These are phyloP conservation scores for Phytomonas sp. DNA, from an alignment of 208 protist species.

Conservation along the genomic window DNA sequence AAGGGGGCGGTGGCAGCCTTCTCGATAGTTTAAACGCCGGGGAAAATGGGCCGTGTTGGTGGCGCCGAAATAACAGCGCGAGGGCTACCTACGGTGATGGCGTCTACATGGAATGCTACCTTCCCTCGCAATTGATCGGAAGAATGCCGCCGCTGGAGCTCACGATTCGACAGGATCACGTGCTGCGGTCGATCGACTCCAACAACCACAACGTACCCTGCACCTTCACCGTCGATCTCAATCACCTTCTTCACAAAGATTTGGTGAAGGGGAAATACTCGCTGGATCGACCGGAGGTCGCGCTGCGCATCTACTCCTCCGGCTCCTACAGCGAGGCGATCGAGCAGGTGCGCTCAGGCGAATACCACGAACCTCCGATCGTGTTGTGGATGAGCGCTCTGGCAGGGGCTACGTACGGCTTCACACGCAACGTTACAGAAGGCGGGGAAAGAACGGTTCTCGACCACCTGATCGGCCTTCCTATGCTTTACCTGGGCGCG, in stretches of 20 bases:
- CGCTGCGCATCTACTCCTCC: conserved; percentile 34
- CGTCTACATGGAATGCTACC: conserved; percentile 16
- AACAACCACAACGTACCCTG: conserved; percentile 10
- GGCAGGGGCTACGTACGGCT: conserved; percentile 25
- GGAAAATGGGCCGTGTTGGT: conserved; percentile 11
- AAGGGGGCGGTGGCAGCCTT: background rate
- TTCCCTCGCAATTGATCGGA: conserved; percentile 3
- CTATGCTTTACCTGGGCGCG: conserved; percentile 26
- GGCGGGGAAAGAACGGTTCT: conserved; percentile 7
- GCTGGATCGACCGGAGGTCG: background rate
- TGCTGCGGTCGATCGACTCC: conserved; percentile 12
- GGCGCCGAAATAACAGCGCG: conserved; percentile 8
- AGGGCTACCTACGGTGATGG: conserved; percentile 27
- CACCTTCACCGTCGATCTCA: conserved; percentile 27
- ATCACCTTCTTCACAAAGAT: conserved; percentile 8
- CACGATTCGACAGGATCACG: conserved; percentile 21
- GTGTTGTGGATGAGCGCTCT: conserved; percentile 45
- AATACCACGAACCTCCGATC: conserved; percentile 22
- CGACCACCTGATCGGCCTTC: conserved; percentile 7
- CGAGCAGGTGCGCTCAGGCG: background rate
- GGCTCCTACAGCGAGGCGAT: conserved; percentile 28
- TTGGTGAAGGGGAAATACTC: background rate
- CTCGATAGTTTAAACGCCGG: conserved; percentile 4
- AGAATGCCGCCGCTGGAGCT: conserved; percentile 29
- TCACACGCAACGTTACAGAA: conserved; percentile 17